Percentiles rank a stretch among this genome's conserved stretches.
These are phyloP conservation scores for Aciculosporium take DNA, from an alignment of 2,329 filamentous ascomycete genomes.

Conservation along the genomic window DNA sequence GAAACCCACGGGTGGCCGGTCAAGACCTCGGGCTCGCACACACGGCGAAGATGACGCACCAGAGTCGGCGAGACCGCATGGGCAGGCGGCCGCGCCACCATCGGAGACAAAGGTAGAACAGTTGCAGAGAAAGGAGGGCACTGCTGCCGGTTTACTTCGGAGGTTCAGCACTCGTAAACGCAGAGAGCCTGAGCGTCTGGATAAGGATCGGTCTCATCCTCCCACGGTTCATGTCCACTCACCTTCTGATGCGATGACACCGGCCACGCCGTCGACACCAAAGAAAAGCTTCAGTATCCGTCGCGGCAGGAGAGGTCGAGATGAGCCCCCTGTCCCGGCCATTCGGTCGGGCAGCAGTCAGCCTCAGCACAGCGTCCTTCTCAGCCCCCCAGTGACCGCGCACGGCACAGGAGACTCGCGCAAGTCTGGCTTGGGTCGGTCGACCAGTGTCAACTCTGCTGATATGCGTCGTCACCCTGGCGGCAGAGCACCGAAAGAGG, in stretches of 20 bases:
- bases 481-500: conserved; percentile 41
- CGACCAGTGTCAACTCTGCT: conserved; percentile 81
- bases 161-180: conserved; percentile 80
- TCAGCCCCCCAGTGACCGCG: conserved; percentile 56
- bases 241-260: conserved; percentile 41
- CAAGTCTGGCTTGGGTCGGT: conserved; percentile 60
- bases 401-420: conserved; percentile 41
- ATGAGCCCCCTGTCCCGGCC: conserved; percentile 32
- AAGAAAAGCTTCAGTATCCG: conserved; percentile 84
- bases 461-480: conserved; percentile 56
- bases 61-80: conserved; percentile 31
- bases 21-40: conserved; percentile 73
- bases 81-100: conserved; percentile 21
- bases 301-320: conserved; percentile 38
- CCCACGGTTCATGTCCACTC: conserved; percentile 66
- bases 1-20: conserved; percentile 68
- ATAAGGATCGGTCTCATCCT: conserved; percentile 54
- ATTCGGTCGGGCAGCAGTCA: conserved; percentile 46
- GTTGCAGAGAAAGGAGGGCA: conserved; percentile 68
- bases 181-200: conserved; percentile 48
- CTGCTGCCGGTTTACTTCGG: conserved; percentile 69
- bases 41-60: conserved; percentile 87
- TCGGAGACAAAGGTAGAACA: conserved; percentile 45
- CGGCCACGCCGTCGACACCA: conserved; percentile 36
- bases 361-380: conserved; percentile 62